Base-by-base conservation (phyloP, 441 rosid genomes). In the Euphorbia schlechtendalii region DNA sequence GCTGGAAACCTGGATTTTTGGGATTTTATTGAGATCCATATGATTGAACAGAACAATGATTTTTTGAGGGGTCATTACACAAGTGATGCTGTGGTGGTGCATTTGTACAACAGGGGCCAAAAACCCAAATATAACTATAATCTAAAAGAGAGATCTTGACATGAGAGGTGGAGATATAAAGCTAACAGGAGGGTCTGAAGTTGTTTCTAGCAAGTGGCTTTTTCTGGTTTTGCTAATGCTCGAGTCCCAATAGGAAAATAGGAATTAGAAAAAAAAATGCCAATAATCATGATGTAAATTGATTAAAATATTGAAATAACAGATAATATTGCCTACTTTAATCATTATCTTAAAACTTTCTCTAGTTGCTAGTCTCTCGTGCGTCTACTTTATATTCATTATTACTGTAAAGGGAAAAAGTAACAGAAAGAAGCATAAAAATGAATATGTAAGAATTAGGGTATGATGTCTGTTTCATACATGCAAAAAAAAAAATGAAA, bases 101-200 rank as follows among this genome's bases (percentile, higher is more conserved):
- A 52, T 52, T 18, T 8, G 25, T 51, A 51, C 56, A 4, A 65
- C 38, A 5, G 69, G 70, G 74, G 32, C 78, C 78, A 66, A 66
- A 40, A 2, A 12, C 66, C 36, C 52, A 22, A 14, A 24, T 32
- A 41, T 40, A 59, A 56, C 12, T 17, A 21, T 27, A 13, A 20
- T 56, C 63, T 36, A 54, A 0, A 40, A 18, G 15, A 48, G 18
- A 14, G 15, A 38, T 30, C 69, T 60, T 43, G 40, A 41, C 41
- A 51, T 32, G 55, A 32, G 36, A 25, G 64, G 59, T 13, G 49
- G 46, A 49, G 49, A 54, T 58, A 62, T 22, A 61, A 69, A 9
- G 45, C 12, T 9, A 41, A 41, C 12, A 41, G 14, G 45, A 41
- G n/a, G n/a, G n/a, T n/a, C 40, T 36, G 9, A 9, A 36, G 9